phyloP scores from a whole-genome alignment of 2,329 filamentous ascomycete species.

The Grosmannia huntii region DNA sequence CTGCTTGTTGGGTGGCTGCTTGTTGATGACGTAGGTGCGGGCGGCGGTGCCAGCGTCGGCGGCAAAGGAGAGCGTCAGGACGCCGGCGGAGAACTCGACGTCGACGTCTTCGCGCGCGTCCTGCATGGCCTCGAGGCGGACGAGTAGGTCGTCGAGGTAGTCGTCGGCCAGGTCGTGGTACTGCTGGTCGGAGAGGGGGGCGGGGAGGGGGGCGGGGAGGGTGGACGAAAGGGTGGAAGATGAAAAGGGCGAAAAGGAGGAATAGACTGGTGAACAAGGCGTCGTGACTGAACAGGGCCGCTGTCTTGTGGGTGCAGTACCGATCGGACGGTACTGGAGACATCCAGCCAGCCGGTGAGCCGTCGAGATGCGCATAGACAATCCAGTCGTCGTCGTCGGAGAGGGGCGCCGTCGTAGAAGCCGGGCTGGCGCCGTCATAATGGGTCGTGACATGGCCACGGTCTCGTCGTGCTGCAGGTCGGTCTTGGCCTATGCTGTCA shows the following conservation, averaged over 20 bases:
- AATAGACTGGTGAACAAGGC: neutral
- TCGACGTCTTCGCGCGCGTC: conserved; percentile 68
- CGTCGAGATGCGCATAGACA: neutral
- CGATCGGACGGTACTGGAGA: neutral
- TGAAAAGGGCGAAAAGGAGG: neutral
- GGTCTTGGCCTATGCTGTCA: neutral
- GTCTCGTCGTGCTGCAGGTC: neutral
- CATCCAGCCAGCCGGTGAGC: neutral
- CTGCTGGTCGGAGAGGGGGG: conserved; percentile 46
- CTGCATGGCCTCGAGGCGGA: conserved; percentile 57
- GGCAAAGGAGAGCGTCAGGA: conserved; percentile 9
- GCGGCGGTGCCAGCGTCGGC: conserved; percentile 20
- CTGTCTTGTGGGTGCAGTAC: neutral
- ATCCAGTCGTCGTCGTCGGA: neutral
- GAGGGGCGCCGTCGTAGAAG: neutral
- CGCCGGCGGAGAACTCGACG: conserved; percentile 57
- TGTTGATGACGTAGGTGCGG: conserved; percentile 92
- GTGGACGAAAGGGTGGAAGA: conserved; percentile 13
- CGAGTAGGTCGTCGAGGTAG: conserved; percentile 50
- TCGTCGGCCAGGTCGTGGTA: conserved; percentile 69
- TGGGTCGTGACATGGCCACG: neutral
- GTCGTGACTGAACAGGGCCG: neutral
- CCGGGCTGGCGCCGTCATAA: neutral
- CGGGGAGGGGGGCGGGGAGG: conserved; percentile 35
- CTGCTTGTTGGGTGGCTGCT: conserved; percentile 93